Base-by-base conservation (phyloP, 2,329 filamentous ascomycete genomes). In the Pyrenophora graminea region DNA sequence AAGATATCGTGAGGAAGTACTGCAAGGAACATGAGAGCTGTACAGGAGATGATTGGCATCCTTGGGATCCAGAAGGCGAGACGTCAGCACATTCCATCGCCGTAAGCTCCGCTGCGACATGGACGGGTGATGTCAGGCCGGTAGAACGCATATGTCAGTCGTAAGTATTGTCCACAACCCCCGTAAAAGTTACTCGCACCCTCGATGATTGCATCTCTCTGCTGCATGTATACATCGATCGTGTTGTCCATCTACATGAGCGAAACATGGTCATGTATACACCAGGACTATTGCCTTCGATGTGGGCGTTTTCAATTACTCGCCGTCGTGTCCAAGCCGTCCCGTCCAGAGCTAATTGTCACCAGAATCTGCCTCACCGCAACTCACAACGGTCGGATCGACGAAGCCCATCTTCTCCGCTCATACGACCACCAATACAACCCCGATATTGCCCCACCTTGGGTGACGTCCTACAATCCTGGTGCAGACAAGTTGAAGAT, bases 381-480 rank as follows among this genome's bases (percentile, higher is more conserved):
- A 13, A 79, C 75, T 0, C 77, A 79, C 63, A 76, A 76, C 34
- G 72, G 74, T 33, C 72, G 73, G 55, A 75, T 80, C 34, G 74
- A 74, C 40, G 76, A 78, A 60, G 78, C 78, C 2, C 75, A 80
- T 55, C 72, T 80, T 2, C 70, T 80, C 6, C 76, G 78, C 10
- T 76, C 77, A 1, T 80, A 80, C 53, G 70, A 77, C 8, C 77
- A 79, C 56, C 73, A 68, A 51, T 80, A 80, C 58, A 58, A 66
- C 17, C 60, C 69, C 6, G 63, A 73, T 0, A 70, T 75, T 0
- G 69, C 74, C 3, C 76, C 74, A 0, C 72, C 74, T 1, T 80
- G 76, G 75, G 73, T 78, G 5, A 77, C 74, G 3, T 67, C 70
- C 1, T 80, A 80, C 68, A 80, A 80, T 55, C 73, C 77, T 61